These are phyloP conservation scores for Fusarium solani-melongenae DNA, from an alignment of 2,329 filamentous ascomycete species.

Conservation along the genomic window DNA sequence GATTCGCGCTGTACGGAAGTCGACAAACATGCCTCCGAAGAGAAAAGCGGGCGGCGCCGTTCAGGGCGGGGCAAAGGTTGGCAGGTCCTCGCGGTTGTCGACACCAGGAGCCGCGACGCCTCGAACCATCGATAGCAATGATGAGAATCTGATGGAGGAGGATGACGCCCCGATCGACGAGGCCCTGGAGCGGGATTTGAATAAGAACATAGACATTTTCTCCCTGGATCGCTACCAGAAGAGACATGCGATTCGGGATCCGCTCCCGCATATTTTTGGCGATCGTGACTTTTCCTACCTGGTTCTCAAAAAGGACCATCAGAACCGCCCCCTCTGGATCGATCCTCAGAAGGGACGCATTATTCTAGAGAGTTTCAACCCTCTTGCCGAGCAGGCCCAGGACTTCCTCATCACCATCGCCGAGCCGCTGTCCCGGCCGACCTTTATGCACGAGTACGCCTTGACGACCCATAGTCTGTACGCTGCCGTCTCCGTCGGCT, in stretches of 20 bases:
- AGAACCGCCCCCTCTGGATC: slow-evolving; percentile 92
- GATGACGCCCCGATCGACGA: slow-evolving; percentile 64
- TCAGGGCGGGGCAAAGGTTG: slow-evolving; percentile 63
- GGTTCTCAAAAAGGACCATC: slow-evolving; percentile 86
- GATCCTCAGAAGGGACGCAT: slow-evolving; percentile 88
- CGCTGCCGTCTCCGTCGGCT: slow-evolving; percentile 93
- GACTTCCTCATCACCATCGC: slow-evolving; percentile 97
- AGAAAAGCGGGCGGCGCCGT: slow-evolving; percentile 70
- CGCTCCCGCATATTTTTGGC: slow-evolving; percentile 60
- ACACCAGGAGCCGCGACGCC: slow-evolving; percentile 71
- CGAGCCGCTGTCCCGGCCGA: slow-evolving; percentile 90
- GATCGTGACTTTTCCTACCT: slow-evolving; percentile 82
- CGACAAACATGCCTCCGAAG: slow-evolving; percentile 72
- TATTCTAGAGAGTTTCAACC: slow-evolving; percentile 93
- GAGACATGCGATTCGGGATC: slow-evolving; percentile 55
- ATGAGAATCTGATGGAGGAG: slow-evolving; percentile 55
- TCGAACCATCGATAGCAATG: slow-evolving; percentile 66
- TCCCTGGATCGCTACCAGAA: slow-evolving; percentile 64
- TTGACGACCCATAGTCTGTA: slow-evolving; percentile 94
- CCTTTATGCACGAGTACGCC: slow-evolving; percentile 92
- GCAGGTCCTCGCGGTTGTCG: slow-evolving; percentile 66
- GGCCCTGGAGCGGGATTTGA: slow-evolving; percentile 64
- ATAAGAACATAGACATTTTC: slow-evolving; percentile 70
- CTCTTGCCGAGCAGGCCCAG: slow-evolving; percentile 85
- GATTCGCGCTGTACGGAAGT: slow-evolving; percentile 23